Percentiles rank a stretch among this genome's conserved stretches.
phyloP scores from a whole-genome alignment of 139 green algal genomes.

The Microglena sp. region DNA sequence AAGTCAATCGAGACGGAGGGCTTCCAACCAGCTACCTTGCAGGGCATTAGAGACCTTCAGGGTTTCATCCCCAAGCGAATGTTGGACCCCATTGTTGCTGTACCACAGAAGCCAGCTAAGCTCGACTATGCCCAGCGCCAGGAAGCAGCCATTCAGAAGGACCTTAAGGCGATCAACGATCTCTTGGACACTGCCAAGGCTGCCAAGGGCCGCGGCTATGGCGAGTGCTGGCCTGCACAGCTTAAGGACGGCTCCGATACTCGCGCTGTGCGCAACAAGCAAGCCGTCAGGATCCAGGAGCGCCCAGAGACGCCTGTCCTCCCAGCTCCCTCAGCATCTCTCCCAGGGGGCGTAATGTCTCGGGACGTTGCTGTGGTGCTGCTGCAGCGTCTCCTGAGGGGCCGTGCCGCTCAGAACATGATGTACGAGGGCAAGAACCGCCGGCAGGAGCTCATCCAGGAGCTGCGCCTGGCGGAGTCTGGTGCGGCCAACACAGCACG shows the following conservation, averaged over 20 bases:
- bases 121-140: constrained; percentile 39
- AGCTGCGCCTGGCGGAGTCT: constrained; percentile 34
- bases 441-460: constrained; percentile 47
- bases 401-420: constrained; percentile 63
- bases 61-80: constrained; percentile 25
- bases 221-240: constrained; percentile 49
- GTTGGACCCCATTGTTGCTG: constrained; percentile 24
- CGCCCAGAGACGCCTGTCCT: constrained; percentile 24
- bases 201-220: constrained; percentile 31
- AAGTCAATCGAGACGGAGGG: constrained; percentile 49
- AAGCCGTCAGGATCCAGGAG: neutral
- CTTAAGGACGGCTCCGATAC: constrained; percentile 15
- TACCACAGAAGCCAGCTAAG: constrained; percentile 21
- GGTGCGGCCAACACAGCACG: no score
- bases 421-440: constrained; percentile 55
- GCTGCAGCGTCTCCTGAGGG: constrained; percentile 69
- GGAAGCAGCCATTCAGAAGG: constrained; percentile 31
- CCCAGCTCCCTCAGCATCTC: constrained; percentile 13
- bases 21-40: constrained; percentile 33
- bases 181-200: constrained; percentile 46
- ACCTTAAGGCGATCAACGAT: constrained; percentile 46
- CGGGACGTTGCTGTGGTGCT: constrained; percentile 39
- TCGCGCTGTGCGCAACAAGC: neutral
- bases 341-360: neutral
- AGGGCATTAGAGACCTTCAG: constrained; percentile 42